A percentile compares a stretch with the other conserved stretches of the same genome.
Conservation (phyloP, 2,329 filamentous ascomycete species). For the Fusarium pseudoanthophilum region DNA sequence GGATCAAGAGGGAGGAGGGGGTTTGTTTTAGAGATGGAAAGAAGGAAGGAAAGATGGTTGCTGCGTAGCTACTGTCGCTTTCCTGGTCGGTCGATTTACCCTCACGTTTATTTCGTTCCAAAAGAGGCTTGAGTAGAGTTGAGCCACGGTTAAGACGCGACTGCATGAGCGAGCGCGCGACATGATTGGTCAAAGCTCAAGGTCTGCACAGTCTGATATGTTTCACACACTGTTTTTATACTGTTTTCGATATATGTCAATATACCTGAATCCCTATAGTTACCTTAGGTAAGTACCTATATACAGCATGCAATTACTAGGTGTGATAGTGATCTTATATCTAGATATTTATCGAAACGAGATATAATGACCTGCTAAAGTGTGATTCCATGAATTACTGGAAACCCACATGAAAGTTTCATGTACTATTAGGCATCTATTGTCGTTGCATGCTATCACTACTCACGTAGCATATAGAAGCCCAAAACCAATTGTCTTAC, state of each 20-base stretch:
- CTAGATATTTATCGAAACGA: neutral
- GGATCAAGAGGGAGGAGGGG: slow-evolving; percentile 23
- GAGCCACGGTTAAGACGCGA: slow-evolving; percentile 45
- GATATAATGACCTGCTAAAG: neutral
- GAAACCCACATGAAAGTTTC: neutral
- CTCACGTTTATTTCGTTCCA: slow-evolving; percentile 25
- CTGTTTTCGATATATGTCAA: neutral
- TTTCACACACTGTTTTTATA: slow-evolving; percentile 10
- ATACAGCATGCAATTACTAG: too few species aligned
- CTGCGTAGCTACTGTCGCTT: slow-evolving; percentile 16
- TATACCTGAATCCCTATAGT: neutral
- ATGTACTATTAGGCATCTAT: slow-evolving; percentile 6
- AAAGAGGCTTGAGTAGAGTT: slow-evolving; percentile 33
- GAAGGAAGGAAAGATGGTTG: slow-evolving; percentile 15
- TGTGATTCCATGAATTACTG: neutral
- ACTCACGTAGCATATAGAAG: slow-evolving; percentile 8
- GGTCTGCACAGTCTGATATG: neutral
- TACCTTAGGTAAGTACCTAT: neutral
- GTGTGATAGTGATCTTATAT: neutral
- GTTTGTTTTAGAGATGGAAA: slow-evolving; percentile 12
- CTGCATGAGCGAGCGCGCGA: slow-evolving; percentile 21
- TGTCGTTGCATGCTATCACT: slow-evolving; percentile 4
- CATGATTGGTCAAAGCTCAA: slow-evolving; percentile 43
- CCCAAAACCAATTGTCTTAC: neutral
- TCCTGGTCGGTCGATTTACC: slow-evolving; percentile 24